phyloP scores from a whole-genome alignment of 2,329 filamentous ascomycete genomes.

The Ophiocordyceps robertsii region DNA sequence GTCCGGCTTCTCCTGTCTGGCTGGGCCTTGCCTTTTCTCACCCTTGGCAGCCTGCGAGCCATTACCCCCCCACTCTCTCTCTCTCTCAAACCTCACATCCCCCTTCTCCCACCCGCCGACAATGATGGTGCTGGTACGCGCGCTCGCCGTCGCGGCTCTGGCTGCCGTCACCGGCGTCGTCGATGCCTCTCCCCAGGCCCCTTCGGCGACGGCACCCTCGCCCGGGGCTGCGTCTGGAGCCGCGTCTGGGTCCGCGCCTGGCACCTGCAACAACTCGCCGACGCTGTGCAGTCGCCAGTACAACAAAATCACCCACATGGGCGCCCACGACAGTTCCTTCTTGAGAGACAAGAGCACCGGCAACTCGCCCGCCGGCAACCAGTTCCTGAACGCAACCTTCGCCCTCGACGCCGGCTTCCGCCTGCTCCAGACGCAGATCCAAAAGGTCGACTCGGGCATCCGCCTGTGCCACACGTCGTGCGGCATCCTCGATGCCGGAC shows the following conservation, averaged over 20 bases:
- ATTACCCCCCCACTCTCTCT: too few species aligned
- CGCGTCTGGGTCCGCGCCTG: constrained; percentile 5
- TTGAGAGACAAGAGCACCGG: constrained; percentile 48
- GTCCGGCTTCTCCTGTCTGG: too few species aligned
- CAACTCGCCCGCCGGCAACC: constrained; percentile 55
- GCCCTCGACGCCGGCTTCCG: constrained; percentile 61
- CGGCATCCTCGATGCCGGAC: constrained; percentile 53
- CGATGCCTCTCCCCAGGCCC: constrained; percentile 11
- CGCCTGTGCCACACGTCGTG: constrained; percentile 61
- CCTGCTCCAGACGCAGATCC: constrained; percentile 59
- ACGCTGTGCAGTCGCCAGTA: constrained; percentile 58
- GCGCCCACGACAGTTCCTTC: constrained; percentile 64
- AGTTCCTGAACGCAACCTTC: constrained; percentile 58
- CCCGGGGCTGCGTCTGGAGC: neutral
- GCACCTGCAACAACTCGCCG: constrained; percentile 71
- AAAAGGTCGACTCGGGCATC: constrained; percentile 44
- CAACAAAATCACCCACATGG: constrained; percentile 64
- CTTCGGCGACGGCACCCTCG: neutral
- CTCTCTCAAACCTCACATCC: too few species aligned
- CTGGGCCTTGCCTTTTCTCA: neutral
- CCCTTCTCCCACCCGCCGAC: neutral
- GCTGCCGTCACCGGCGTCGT: constrained; percentile 8
- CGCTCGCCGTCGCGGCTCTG: constrained; percentile 8
- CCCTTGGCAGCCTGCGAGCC: neutral
- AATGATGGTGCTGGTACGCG: constrained; percentile 11